These are phyloP conservation scores for Fusarium ramigenum DNA, from an alignment of 2,329 filamentous ascomycete genomes.

Conservation along the genomic window DNA sequence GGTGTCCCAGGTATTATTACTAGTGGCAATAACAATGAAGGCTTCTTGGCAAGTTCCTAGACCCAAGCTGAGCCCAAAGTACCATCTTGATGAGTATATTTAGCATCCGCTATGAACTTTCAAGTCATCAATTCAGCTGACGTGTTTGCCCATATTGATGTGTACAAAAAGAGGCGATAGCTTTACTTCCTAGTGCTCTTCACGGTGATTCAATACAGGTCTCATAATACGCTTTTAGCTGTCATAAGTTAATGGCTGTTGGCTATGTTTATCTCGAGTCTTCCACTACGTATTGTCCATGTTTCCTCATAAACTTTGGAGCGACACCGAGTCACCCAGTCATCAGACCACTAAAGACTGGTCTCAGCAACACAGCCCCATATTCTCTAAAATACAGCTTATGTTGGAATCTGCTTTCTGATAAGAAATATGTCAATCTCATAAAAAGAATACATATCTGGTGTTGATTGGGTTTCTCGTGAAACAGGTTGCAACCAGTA, in stretches of 20 bases:
- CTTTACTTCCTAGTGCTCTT: too few relatives aligned
- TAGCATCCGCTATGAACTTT: too few relatives aligned
- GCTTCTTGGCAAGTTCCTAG: background rate
- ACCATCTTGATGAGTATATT: background rate
- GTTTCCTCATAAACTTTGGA: background rate
- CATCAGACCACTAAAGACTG: background rate
- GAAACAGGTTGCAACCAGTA: background rate
- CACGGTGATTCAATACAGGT: rapidly evolving
- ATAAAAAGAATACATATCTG: rapidly evolving
- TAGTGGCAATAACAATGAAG: too few relatives aligned
- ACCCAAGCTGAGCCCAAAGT: too few relatives aligned
- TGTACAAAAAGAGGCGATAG: background rate
- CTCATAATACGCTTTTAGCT: background rate
- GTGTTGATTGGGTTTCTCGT: background rate
- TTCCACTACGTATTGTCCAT: background rate
- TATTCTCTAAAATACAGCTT: background rate
- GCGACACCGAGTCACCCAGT: background rate
- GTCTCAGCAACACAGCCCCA: background rate
- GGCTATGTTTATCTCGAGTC: background rate
- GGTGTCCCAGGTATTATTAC: too few relatives aligned
- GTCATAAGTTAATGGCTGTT: background rate
- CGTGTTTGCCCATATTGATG: too few relatives aligned
- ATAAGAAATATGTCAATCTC: too few relatives aligned
- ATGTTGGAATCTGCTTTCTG: background rate
- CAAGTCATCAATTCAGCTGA: too few relatives aligned